phyloP scores from a whole-genome alignment of 352 stramenopile species.

The Pythium brachiatum region DNA sequence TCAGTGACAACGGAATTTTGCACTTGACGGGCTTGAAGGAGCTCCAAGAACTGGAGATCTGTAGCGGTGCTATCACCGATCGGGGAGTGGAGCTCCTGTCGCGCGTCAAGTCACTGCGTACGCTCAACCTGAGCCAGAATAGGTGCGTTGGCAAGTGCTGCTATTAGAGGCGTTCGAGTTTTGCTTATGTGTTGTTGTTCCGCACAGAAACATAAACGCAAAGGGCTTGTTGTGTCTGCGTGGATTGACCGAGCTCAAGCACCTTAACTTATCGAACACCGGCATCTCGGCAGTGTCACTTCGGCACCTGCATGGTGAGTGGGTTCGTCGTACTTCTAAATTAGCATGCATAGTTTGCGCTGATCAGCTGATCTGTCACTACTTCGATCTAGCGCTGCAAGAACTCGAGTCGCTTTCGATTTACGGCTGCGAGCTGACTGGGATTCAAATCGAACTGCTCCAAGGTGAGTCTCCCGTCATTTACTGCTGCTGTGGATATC shows the following conservation, averaged over 20 bases:
- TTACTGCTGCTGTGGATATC: background rate
- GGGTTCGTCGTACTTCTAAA: background rate
- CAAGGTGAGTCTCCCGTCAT: slow-evolving; percentile 18
- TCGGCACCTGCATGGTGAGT: slow-evolving; percentile 65
- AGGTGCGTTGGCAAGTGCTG: slow-evolving; percentile 24
- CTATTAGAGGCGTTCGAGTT: too few species aligned
- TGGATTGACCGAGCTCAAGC: slow-evolving; percentile 52
- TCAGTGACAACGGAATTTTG: slow-evolving; percentile 68
- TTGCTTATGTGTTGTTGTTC: background rate
- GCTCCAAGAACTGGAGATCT: slow-evolving; percentile 65
- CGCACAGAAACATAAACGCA: slow-evolving; percentile 61
- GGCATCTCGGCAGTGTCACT: slow-evolving; percentile 63
- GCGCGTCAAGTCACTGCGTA: slow-evolving; percentile 67
- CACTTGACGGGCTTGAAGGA: slow-evolving; percentile 50
- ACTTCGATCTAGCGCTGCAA: slow-evolving; percentile 17
- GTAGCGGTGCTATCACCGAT: slow-evolving; percentile 62
- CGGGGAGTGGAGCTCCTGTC: slow-evolving; percentile 70
- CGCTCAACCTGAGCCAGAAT: slow-evolving; percentile 84
- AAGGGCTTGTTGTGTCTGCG: slow-evolving; percentile 65
- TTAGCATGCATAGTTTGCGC: background rate
- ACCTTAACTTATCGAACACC: slow-evolving; percentile 79
- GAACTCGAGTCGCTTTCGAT: slow-evolving; percentile 30
- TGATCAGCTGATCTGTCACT: background rate
- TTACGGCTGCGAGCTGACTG: slow-evolving; percentile 24
- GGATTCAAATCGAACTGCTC: slow-evolving; percentile 20